These are phyloP conservation scores for Huntiella moniliformis DNA, from an alignment of 2,329 filamentous ascomycete genomes.

Conservation along the genomic window DNA sequence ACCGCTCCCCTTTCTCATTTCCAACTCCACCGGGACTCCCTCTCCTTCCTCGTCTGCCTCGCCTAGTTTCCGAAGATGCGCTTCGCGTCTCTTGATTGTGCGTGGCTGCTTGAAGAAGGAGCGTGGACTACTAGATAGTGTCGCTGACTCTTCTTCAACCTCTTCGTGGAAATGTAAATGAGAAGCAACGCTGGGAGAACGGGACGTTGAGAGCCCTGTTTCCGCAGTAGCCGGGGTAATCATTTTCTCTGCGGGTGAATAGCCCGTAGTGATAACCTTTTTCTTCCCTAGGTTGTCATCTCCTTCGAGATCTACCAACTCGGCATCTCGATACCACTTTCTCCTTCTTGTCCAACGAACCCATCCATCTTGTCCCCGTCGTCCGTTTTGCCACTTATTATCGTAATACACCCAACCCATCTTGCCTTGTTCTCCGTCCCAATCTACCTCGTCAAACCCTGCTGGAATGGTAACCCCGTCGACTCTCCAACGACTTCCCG, in stretches of 20 bases:
- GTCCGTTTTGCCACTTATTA: constrained; percentile 91
- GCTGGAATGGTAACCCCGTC: constrained; percentile 47
- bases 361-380: constrained; percentile 76
- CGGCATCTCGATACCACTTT: constrained; percentile 94
- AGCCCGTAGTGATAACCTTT: constrained; percentile 15
- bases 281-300: constrained; percentile 1
- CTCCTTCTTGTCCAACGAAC: constrained; percentile 78
- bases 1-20: constrained; percentile 30
- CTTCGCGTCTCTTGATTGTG: constrained; percentile 22
- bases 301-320: constrained; percentile 56
- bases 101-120: constrained; percentile 24
- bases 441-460: constrained; percentile 28
- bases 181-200: constrained; percentile 5
- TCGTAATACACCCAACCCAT: constrained; percentile 96
- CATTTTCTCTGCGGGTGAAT: constrained; percentile 21
- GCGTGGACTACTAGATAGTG: constrained; percentile 17
- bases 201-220: constrained; percentile 9
- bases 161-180: constrained; percentile 3
- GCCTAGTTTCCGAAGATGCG: constrained; percentile 21
- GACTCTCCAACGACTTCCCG: constrained; percentile 69
- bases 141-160: background rate
- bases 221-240: constrained; percentile 18
- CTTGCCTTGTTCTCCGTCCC: constrained; percentile 40
- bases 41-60: constrained; percentile 24
- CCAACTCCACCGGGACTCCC: constrained; percentile 27